A percentile compares a stretch with the other conserved stretches of the same genome.
These are phyloP conservation scores for Colletotrichum horii DNA, from an alignment of 2,329 filamentous ascomycete species.

Conservation along the genomic window DNA sequence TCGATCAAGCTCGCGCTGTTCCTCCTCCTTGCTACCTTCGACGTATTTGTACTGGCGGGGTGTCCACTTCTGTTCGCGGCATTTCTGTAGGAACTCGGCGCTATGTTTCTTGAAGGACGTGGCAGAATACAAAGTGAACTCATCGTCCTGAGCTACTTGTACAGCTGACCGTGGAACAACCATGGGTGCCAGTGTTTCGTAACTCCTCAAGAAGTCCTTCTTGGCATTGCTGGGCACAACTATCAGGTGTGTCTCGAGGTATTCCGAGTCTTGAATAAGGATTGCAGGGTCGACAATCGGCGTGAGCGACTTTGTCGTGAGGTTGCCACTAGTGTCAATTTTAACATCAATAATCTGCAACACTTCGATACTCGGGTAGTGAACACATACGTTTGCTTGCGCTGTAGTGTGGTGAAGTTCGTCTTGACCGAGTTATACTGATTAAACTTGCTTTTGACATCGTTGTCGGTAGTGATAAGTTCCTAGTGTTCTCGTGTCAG, in stretches of 20 bases:
- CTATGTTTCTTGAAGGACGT: conserved; percentile 93
- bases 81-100: conserved; percentile 88
- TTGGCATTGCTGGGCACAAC: conserved; percentile 80
- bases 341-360: conserved; percentile 15
- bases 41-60: conserved; percentile 94
- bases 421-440: conserved; percentile 94
- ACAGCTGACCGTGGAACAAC: conserved; percentile 89
- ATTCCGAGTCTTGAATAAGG: conserved; percentile 89
- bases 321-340: conserved; percentile 71
- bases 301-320: conserved; percentile 92
- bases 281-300: conserved; percentile 82
- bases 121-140: conserved; percentile 87
- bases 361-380: background rate
- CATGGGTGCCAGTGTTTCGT: conserved; percentile 89
- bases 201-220: conserved; percentile 88
- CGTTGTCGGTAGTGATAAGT: conserved; percentile 89
- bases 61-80: conserved; percentile 91
- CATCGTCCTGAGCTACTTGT: conserved; percentile 83
- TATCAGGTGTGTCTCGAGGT: conserved; percentile 93
- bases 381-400: conserved; percentile 80
- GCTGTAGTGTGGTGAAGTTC: conserved; percentile 79
- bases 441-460: conserved; percentile 91
- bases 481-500: conserved; percentile 59
- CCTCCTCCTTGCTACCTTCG: conserved; percentile 87
- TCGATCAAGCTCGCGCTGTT: conserved; percentile 84